Evolutionary conservation across 2,329 filamentous ascomycete genomes (phyloP).

Genomic region (Cercospora citrullina): DNA sequence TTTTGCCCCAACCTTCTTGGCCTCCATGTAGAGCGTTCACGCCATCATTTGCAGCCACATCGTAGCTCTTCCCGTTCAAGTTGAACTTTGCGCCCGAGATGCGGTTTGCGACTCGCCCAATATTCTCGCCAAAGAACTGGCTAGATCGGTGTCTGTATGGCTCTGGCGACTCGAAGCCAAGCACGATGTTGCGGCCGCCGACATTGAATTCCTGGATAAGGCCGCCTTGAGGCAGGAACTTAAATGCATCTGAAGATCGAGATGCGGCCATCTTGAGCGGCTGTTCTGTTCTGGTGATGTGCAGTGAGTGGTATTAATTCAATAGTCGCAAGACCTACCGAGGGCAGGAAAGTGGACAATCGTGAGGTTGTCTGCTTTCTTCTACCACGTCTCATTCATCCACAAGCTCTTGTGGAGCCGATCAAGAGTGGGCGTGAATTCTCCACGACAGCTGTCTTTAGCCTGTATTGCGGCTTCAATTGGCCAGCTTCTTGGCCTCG

Average conservation of each 20-base stretch:
- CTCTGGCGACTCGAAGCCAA: constrained; percentile 74
- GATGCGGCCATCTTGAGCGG: constrained; percentile 26
- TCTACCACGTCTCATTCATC: constrained; percentile 7
- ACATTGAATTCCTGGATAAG: constrained; percentile 81
- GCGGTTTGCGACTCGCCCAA: constrained; percentile 81
- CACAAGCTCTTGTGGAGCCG: constrained; percentile 9
- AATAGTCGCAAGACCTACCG: neutral
- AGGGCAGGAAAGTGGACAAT: neutral
- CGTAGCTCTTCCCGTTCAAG: constrained; percentile 71
- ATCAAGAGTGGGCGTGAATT: neutral
- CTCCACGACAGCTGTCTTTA: constrained; percentile 12
- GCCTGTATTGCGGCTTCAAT: constrained; percentile 3
- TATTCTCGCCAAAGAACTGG: constrained; percentile 88
- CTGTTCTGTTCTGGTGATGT: neutral
- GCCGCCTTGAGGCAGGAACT: constrained; percentile 73
- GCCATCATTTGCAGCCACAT: constrained; percentile 73
- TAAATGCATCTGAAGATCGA: constrained; percentile 46
- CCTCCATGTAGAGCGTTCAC: constrained; percentile 63
- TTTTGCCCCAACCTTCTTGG: constrained; percentile 75
- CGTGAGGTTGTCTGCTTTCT: neutral
- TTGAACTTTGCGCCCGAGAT: constrained; percentile 70
- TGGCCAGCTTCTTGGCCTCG: neutral
- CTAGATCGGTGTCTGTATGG: constrained; percentile 74
- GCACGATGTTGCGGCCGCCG: constrained; percentile 80
- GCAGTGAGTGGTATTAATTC: neutral